Evolutionary conservation across 1,284 basidiomycete species (phyloP), one percentile per base, ranked within the genome.

Genomic region (Malassezia vespertilionis): DNA sequence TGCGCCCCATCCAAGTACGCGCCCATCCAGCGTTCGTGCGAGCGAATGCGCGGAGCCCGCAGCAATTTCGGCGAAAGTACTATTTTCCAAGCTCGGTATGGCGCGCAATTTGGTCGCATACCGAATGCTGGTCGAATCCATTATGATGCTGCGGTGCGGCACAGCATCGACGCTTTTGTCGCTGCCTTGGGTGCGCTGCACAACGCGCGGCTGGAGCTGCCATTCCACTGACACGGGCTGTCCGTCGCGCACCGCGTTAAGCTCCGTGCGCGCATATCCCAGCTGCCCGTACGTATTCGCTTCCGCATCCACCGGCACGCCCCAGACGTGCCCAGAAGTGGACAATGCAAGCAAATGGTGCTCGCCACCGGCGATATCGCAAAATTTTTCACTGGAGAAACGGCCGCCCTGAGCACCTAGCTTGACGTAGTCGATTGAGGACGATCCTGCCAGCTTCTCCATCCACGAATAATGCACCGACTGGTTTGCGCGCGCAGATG

Each of bases 271-370:
- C 4, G 58, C 45, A 10, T 54, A 51, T 11, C 87, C 88, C 10
- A 95, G 80, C 72, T 95, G 90, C 1, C 86, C 85, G 68, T 82
- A 80, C 0, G 77, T 74, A 72, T 96, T 95, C n/a, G 82, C 88
- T 7, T 78, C 72, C 43, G 80, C 78, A 52, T 80, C 80, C 36
- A 86, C 76, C 0, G 89, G 84, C 52, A 86, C 80, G 0, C 81
- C 79, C 65, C 86, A 90, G 2, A 83, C 80, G 40, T 86, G 80
- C 2, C 88, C 88, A 35, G 78, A 75, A 21, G 80, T 84, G 2
- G 88, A 88, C 10, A 91, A 73, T 0, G 86, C 87, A 14, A 95
- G 78, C 6, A 95, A 74, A 68, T 96, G 90, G 63, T 86, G 79
- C 17, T 75, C 71, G 7, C 90, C 89, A 8, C 53, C 60, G 17